Evolutionary conservation across 331 rosid genomes (phyloP), one percentile per base, ranked within the genome.

Genomic region (Arachis monticola): DNA sequence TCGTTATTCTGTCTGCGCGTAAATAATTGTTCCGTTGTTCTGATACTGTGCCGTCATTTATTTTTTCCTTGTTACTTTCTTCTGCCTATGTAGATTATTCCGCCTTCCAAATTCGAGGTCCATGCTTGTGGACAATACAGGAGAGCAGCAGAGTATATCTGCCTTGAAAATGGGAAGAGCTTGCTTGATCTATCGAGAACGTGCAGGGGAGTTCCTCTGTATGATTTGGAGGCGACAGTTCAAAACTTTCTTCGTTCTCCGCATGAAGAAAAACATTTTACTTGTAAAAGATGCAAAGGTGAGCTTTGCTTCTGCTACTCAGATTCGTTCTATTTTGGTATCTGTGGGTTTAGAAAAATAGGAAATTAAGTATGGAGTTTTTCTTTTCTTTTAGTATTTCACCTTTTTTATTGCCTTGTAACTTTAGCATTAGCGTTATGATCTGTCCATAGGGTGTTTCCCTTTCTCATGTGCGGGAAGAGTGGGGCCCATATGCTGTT

Each of bases 41-140:
- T 48, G 72, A 48, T 31, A 52, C 5, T 32, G 22, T 45, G 31
- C 56, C 30, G 57, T 44, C 44, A 35, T 57, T 8, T 63, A 6
- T 60, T 74, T 76, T 76, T 38, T 38, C 42, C 57, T 58, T 7
- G 70, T 44, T 72, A 74, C 62, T 38, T 72, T 76, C 62, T 38
- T 51, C 69, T 73, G 47, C 56, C 48, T 58, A 22, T 65, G 56
- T 67, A 92, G 98, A 90, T 94, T 40, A 80, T 94, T 73, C 89
- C 99, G 27, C 96, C 96, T 48, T 92, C 97, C 80, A 87, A 94
- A 80, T 94, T 94, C 67, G 97, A 88, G 92, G 87, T 94, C 81
- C 99, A 94, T 86, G 99, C 99, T 66, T 88, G 96, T 83, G 88
- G 88, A 76, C 79, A 83, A 58, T 92, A 91, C 72, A 90, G 85